Percentiles rank a stretch among this genome's conserved stretches.
Evolutionary conservation across 352 stramenopile species (phyloP).

Genomic region (Peronosclerospora sorghi): DNA sequence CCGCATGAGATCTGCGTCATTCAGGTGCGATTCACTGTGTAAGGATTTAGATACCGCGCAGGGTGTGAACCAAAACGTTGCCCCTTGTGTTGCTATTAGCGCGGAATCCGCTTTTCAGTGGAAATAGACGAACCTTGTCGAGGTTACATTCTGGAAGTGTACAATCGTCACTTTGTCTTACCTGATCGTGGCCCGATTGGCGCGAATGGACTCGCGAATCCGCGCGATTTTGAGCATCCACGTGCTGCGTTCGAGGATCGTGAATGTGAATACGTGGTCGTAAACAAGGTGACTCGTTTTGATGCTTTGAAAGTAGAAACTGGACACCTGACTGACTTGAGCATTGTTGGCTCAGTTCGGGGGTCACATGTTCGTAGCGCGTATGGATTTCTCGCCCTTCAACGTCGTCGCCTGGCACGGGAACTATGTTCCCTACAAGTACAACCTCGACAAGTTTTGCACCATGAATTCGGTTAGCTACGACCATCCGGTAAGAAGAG

Average conservation of each 20-base stretch:
- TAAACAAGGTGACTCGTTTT: constrained; percentile 48
- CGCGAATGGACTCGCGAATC: constrained; percentile 93
- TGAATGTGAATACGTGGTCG: constrained; percentile 55
- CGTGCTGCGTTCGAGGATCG: constrained; percentile 84
- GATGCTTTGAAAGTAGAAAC: not conserved
- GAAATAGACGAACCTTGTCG: constrained; percentile 72
- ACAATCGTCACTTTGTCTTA: constrained; percentile 91
- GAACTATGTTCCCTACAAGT: constrained; percentile 97
- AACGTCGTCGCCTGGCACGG: constrained; percentile 98
- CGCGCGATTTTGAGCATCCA: constrained; percentile 90
- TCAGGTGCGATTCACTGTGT: constrained; percentile 31
- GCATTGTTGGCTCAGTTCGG: constrained; percentile 44
- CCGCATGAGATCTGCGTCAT: constrained; percentile 93
- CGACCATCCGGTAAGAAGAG: constrained; percentile 78
- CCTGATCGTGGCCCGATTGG: constrained; percentile 93
- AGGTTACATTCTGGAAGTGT: constrained; percentile 94
- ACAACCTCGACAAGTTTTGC: constrained; percentile 92
- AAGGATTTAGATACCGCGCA: not conserved
- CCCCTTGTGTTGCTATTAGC: constrained; percentile 13
- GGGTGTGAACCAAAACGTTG: not conserved
- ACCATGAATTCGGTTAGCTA: constrained; percentile 93
- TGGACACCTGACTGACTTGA: not conserved
- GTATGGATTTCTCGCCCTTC: constrained; percentile 86
- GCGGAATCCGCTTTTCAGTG: constrained; percentile 90
- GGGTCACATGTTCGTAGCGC: constrained; percentile 79